Evolutionary conservation across 805 yeast species (phyloP).

Genomic region (Brettanomyces nanus): DNA sequence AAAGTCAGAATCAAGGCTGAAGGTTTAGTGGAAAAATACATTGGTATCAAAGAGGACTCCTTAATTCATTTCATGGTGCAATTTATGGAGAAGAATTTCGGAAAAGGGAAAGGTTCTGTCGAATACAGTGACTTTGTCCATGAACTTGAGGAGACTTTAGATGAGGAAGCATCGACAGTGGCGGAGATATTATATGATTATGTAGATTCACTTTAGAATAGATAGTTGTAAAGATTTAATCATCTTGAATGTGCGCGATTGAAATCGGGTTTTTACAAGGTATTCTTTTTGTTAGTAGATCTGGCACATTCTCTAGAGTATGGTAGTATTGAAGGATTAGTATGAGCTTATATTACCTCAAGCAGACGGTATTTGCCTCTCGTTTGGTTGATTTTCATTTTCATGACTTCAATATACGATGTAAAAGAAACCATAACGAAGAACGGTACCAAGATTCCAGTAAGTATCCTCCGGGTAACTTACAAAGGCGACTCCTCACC

Average conservation of each 20-base stretch:
- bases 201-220: constrained; percentile 4
- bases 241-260: too few species aligned
- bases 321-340: too few species aligned
- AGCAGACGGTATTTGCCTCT: constrained; percentile 20
- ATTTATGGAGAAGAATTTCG: constrained; percentile 29
- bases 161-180: constrained; percentile 32
- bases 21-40: constrained; percentile 39
- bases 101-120: constrained; percentile 18
- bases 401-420: constrained; percentile 15
- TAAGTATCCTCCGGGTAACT: background rate
- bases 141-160: constrained; percentile 42
- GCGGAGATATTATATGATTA: constrained; percentile 12
- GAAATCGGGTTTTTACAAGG: too few species aligned
- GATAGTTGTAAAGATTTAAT: too few species aligned
- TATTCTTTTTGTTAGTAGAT: too few species aligned
- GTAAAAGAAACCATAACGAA: constrained; percentile 4
- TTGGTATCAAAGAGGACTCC: constrained; percentile 47
- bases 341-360: constrained; percentile 14
- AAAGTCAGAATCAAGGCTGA: constrained; percentile 30
- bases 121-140: constrained; percentile 29
- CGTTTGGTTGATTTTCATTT: constrained; percentile 14
- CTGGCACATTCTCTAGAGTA: too few species aligned
- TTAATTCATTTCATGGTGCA: constrained; percentile 36
- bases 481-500: constrained; percentile 12
- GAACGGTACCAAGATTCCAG: constrained; percentile 8